Percentiles rank a stretch among this genome's conserved stretches.
Evolutionary conservation across 805 yeast species (phyloP).

Genomic region (Candida taoyuanica): DNA sequence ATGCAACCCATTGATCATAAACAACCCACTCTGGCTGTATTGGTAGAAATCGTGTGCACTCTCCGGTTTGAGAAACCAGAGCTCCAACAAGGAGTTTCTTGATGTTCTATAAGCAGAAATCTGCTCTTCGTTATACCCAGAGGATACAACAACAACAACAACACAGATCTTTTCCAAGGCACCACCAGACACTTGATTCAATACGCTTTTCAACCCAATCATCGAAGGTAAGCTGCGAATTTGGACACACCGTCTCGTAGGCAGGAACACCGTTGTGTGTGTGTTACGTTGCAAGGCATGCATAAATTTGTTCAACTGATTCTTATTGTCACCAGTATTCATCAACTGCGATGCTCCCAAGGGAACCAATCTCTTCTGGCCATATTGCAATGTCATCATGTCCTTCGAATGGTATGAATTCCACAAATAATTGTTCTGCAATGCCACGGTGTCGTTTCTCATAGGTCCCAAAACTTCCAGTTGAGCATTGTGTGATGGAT

Average conservation of each 20-base stretch:
- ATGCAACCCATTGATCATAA: conserved; percentile 54
- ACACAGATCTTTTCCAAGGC: conserved; percentile 52
- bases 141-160: too few relatives aligned
- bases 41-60: conserved; percentile 52
- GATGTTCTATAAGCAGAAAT: too few relatives aligned
- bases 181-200: conserved; percentile 63
- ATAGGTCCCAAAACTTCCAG: too few relatives aligned
- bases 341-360: background rate
- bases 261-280: background rate
- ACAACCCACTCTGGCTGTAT: conserved; percentile 48
- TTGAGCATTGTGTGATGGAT: too few relatives aligned
- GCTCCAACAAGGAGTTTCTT: conserved; percentile 33
- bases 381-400: too few relatives aligned
- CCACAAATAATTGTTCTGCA: too few relatives aligned
- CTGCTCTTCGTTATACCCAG: too few relatives aligned
- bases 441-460: background rate
- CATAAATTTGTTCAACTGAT: too few relatives aligned
- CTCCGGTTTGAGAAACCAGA: conserved; percentile 48
- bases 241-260: conserved; percentile 30
- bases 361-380: too few relatives aligned
- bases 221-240: conserved; percentile 36
- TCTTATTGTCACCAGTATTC: too few relatives aligned
- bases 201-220: conserved; percentile 45
- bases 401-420: too few relatives aligned
- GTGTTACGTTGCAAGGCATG: too few relatives aligned